phyloP scores from a whole-genome alignment of 805 yeast genomes.

The Diddensiella santjacobensis region DNA sequence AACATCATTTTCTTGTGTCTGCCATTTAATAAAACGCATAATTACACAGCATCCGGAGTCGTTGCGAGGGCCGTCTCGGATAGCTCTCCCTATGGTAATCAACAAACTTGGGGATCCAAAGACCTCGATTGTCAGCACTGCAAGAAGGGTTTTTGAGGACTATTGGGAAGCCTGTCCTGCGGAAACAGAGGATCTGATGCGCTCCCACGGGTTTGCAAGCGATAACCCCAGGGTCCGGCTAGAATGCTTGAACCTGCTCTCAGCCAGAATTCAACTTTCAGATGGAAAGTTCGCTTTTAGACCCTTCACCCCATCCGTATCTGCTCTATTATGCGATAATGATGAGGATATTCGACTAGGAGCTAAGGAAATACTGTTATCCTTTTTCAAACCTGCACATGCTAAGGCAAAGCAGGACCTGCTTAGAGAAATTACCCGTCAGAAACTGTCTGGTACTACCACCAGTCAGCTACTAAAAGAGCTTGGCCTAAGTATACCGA shows the following conservation, averaged over 20 bases:
- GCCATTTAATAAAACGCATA: conserved; percentile 44
- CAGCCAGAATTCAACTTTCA: conserved; percentile 26
- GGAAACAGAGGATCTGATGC: conserved; percentile 32
- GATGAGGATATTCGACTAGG: conserved; percentile 24
- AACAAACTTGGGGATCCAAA: conserved; percentile 32
- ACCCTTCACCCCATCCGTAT: conserved; percentile 34
- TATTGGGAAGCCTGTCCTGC: conserved; percentile 38
- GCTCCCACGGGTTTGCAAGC: conserved; percentile 31
- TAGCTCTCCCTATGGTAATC: conserved; percentile 34
- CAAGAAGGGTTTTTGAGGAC: conserved; percentile 33
- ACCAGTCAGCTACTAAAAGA: conserved; percentile 29
- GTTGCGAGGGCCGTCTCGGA: conserved; percentile 31
- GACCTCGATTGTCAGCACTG: conserved; percentile 27
- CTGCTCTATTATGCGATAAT: conserved; percentile 29
- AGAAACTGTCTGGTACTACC: conserved; percentile 31
- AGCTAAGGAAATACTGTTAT: conserved; percentile 32
- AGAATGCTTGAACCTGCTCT: conserved; percentile 26
- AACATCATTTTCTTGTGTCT: conserved; percentile 41
- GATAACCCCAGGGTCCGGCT: conserved; percentile 23
- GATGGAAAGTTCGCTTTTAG: conserved; percentile 30
- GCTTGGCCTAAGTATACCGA: conserved; percentile 29
- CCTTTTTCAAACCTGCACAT: conserved; percentile 38
- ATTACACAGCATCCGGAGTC: conserved; percentile 38
- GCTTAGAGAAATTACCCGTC: conserved; percentile 38
- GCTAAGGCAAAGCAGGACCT: conserved; percentile 46